A percentile compares a stretch with the other conserved stretches of the same genome.
These are phyloP conservation scores for Lathyrus tuberosus DNA, from an alignment of 306 rosid species.

Conservation along the genomic window DNA sequence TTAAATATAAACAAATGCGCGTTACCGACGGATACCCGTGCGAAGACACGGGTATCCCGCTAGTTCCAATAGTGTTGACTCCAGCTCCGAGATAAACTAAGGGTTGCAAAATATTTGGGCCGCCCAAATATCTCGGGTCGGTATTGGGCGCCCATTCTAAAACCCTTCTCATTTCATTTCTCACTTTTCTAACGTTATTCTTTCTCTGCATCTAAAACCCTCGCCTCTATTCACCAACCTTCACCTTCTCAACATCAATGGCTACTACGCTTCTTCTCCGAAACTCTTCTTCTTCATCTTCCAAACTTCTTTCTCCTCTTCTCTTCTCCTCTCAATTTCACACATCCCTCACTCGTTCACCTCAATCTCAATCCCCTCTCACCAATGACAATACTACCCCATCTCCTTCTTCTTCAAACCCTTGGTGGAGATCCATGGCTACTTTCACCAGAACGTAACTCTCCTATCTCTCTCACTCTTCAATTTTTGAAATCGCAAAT, in stretches of 20 bases:
- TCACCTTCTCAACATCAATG: slow-evolving; percentile 42
- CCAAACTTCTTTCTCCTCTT: slow-evolving; percentile 51
- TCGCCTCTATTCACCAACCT: slow-evolving; percentile 30
- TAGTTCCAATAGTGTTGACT: too few relatives aligned
- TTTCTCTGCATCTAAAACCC: slow-evolving; percentile 40
- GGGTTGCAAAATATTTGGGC: slow-evolving; percentile 5
- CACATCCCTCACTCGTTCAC: slow-evolving; percentile 52
- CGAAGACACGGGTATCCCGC: too few relatives aligned
- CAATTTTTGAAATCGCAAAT: background rate
- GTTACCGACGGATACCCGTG: too few relatives aligned
- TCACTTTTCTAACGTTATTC: background rate
- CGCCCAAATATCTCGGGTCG: slow-evolving; percentile 35
- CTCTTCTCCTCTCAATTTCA: slow-evolving; percentile 61
- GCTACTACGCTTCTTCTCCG: slow-evolving; percentile 73
- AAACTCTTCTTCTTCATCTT: slow-evolving; percentile 46
- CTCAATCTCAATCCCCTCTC: slow-evolving; percentile 43
- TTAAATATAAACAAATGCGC: too few relatives aligned
- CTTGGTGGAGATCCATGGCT: slow-evolving; percentile 66
- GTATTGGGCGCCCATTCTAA: slow-evolving; percentile 38
- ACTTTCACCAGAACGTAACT: slow-evolving; percentile 50
- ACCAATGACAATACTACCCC: slow-evolving; percentile 40
- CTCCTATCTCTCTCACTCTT: background rate
- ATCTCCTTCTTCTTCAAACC: slow-evolving; percentile 38
- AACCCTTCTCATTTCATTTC: slow-evolving; percentile 29
- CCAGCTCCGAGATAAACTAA: too few relatives aligned